A percentile compares a stretch with the other conserved stretches of the same genome.
Evolutionary conservation across 768 basidiomycete species (phyloP).

Genomic region (Stropharia rugosoannulata): DNA sequence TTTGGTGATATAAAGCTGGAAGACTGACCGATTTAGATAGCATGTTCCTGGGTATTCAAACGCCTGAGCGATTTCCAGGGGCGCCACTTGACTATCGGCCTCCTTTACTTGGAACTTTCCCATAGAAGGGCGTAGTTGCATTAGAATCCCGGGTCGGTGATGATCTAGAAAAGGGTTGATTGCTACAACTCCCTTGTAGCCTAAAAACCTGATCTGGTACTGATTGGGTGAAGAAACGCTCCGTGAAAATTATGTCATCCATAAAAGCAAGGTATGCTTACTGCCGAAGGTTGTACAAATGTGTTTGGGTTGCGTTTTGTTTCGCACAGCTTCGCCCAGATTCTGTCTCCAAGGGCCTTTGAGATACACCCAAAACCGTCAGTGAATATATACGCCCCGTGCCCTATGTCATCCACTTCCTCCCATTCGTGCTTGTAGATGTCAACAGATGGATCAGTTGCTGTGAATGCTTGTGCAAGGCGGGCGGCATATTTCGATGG

Average conservation of each 20-base stretch:
- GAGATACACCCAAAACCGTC: constrained; percentile 86
- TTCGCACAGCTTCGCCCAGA: constrained; percentile 57
- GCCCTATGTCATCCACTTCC: constrained; percentile 55
- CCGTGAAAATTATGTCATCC: not conserved
- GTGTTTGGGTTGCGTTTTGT: constrained; percentile 34
- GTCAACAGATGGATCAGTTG: constrained; percentile 70
- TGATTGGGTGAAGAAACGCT: constrained; percentile 19
- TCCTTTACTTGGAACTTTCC: constrained; percentile 64
- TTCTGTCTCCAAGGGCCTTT: constrained; percentile 47
- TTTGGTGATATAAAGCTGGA: not conserved
- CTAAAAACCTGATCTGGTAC: constrained; percentile 83
- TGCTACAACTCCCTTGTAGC: constrained; percentile 79
- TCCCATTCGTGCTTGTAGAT: constrained; percentile 62
- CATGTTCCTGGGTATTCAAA: constrained; percentile 59
- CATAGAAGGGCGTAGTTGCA: constrained; percentile 76
- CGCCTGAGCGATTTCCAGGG: constrained; percentile 72
- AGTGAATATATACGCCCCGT: constrained; percentile 48
- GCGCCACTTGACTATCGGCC: constrained; percentile 37
- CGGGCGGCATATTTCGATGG: constrained; percentile 87
- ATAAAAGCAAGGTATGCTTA: constrained; percentile 29
- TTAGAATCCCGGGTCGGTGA: constrained; percentile 47
- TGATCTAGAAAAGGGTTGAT: constrained; percentile 57
- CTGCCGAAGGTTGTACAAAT: constrained; percentile 56
- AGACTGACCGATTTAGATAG: constrained; percentile 69
- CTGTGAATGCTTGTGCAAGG: constrained; percentile 81